Conservation (phyloP, 352 stramenopile species). For the Globisporangium parvum region DNA sequence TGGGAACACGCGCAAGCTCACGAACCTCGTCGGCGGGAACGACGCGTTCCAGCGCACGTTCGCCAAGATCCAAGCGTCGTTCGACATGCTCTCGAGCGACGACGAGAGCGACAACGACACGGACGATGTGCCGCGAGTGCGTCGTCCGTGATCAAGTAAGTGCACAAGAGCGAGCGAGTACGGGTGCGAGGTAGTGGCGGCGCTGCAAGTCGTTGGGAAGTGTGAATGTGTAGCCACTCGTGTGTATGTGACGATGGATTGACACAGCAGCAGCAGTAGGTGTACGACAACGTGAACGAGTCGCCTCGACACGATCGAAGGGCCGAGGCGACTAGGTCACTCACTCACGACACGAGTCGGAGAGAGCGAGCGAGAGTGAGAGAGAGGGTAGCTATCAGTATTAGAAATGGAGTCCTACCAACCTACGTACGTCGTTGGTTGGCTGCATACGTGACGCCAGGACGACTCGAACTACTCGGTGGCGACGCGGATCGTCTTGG, state of each 20-base stretch:
- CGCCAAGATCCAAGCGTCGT: slow-evolving; percentile 50
- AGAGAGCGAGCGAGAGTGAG: background rate
- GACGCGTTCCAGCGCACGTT: slow-evolving; percentile 49
- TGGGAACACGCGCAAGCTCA: slow-evolving; percentile 45
- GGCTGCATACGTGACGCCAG: too few species aligned
- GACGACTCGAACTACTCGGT: slow-evolving; percentile 23
- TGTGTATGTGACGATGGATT: background rate
- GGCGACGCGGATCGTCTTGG: slow-evolving; percentile 36
- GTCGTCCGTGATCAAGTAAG: background rate
- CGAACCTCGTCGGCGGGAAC: slow-evolving; percentile 33
- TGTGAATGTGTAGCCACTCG: background rate
- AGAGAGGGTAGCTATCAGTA: background rate
- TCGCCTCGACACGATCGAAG: background rate
- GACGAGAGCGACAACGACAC: slow-evolving; percentile 34
- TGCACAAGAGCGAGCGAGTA: background rate
- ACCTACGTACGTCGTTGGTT: background rate
- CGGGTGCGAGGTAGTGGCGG: too few species aligned
- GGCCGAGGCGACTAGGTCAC: background rate
- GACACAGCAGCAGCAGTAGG: background rate
- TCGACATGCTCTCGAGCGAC: slow-evolving; percentile 51
- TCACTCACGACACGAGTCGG: background rate
- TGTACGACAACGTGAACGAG: background rate
- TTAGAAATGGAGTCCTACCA: background rate
- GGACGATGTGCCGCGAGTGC: background rate
- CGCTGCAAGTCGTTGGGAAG: background rate